Base-by-base conservation (phyloP, 2,329 filamentous ascomycete species). In the Metarhizium guizhouense region DNA sequence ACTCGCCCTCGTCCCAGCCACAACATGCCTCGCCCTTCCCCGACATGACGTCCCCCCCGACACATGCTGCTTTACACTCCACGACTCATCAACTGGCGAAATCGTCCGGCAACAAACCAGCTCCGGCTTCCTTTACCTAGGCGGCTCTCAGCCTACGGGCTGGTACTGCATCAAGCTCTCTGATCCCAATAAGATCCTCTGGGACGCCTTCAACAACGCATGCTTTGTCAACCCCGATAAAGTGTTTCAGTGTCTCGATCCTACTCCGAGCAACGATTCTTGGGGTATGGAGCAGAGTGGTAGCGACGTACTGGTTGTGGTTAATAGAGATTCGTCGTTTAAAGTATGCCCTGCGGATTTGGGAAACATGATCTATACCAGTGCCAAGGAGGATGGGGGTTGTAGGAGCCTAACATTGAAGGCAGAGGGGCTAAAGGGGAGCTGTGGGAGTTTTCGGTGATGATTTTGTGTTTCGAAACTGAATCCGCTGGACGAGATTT, bases 41-140 rank as follows among this genome's bases (percentile, higher is more conserved):
- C 42, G 45, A 2, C 60, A 59, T 6, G 36, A 51, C 32, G 64
- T 65, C 16, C 63, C 58, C 6, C 45, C 57, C 16, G 58, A 60
- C 29, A 53, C 61, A 34, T 71, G 68, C 57, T 71, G 69, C 59
- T 71, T 71, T 58, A 62, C 62, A 10, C 59, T 71, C 20, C 62
- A 62, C 32, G 65, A 70, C 14, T 55, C 59, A 16, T 54, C 61
- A 45, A 60, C 57, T 29, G 59, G 62, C 20, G 59, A 60, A 14
- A 56, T 60, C 25, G 58, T 68, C 30, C 63, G 65, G 57, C 64
- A 71, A 57, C 60, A 64, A 47, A 53, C 55, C 7, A 10, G 43
- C n/a, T 60, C 56, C 20, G 68, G 68, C 48, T 60, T 61, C 47
- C 54, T 69, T 25, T 65, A 66, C 51, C 57, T 71, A 30, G 59